Base-by-base conservation (phyloP, 192 early-diverging fungal genomes). In the Coemansia sp. region DNA sequence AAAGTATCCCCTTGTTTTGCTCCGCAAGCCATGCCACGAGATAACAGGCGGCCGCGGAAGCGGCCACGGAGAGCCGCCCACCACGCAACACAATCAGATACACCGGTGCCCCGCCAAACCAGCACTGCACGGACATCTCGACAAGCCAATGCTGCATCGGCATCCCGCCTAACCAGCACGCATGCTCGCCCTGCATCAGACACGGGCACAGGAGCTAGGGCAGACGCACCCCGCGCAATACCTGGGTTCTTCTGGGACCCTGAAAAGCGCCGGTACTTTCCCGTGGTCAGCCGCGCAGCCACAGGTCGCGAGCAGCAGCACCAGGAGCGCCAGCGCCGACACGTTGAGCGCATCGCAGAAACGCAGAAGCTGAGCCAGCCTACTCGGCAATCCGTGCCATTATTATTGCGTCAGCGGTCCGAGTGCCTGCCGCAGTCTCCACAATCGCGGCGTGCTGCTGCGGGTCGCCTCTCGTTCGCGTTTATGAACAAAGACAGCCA, bases 211-310 rank as follows among this genome's bases (percentile, higher is more conserved):
- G n/a, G n/a, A n/a, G n/a, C n/a, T n/a, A n/a, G n/a, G 42, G 27
- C 43, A 47, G 27, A n/a, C 24, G 24, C 56, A 35, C 48, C 63
- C 43, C 62, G 54, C 12, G 8, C 53, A 7, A 53, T 77, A 14
- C 74, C 74, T 6, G 74, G 74, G 16, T 77, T 77, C 61, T 60
- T 71, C 28, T 77, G 68, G 68, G 68, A 77, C 30, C 60, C 56
- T 5, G 64, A 77, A 27, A 70, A 60, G 16, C 56, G 50, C 25
- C 64, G 68, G 31, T 77, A 77, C 40, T 77, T 77, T 27, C 74
- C 74, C 3, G 60, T 24, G 9, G 14, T 48, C 19, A 77, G 59
- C 25, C 60, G 74, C 3, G 65, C 74, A 12, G 54, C 74, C 18
- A 54, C 55, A 35, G 31, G 56, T 12, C 42, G 40, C 25, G 61